Conservation (phyloP, 2,329 filamentous ascomycete species). For the Dothiorella sarmentorum region DNA sequence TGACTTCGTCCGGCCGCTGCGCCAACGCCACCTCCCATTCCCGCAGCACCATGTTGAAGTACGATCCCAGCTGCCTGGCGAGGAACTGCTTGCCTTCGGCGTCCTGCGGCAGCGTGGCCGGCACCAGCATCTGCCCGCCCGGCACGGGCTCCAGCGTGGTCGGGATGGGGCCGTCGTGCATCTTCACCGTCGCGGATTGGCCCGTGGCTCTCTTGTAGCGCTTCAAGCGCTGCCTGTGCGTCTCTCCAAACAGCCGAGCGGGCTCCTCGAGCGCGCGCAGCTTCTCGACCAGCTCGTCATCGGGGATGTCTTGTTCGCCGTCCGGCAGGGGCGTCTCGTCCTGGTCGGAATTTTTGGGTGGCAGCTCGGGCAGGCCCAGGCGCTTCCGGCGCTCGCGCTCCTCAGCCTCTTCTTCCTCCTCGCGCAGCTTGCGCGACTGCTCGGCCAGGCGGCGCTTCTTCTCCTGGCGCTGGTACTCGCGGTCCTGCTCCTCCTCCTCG, state of each 20-base stretch:
- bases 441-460: slow-evolving; percentile 80
- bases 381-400: slow-evolving; percentile 71
- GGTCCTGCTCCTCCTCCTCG: slow-evolving; percentile 77
- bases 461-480: slow-evolving; percentile 68
- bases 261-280: slow-evolving; percentile 73
- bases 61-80: slow-evolving; percentile 84
- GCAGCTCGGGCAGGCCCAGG: slow-evolving; percentile 74
- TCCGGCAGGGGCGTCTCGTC: slow-evolving; percentile 39
- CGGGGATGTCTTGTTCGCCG: slow-evolving; percentile 60
- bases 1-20: slow-evolving; percentile 53
- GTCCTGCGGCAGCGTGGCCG: slow-evolving; percentile 60
- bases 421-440: slow-evolving; percentile 65
- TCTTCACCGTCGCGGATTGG: slow-evolving; percentile 41
- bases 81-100: slow-evolving; percentile 65
- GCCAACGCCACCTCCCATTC: slow-evolving; percentile 82
- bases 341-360: slow-evolving; percentile 48
- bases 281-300: slow-evolving; percentile 65
- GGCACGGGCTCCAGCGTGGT: slow-evolving; percentile 76
- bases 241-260: slow-evolving; percentile 74
- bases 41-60: slow-evolving; percentile 91
- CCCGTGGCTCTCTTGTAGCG: slow-evolving; percentile 64
- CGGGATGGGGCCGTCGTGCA: slow-evolving; percentile 77
- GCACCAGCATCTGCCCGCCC: slow-evolving; percentile 85
- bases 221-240: slow-evolving; percentile 63
- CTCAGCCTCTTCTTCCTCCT: slow-evolving; percentile 70